These are phyloP conservation scores for Starmerella apis DNA, from an alignment of 805 yeast species.

Conservation along the genomic window DNA sequence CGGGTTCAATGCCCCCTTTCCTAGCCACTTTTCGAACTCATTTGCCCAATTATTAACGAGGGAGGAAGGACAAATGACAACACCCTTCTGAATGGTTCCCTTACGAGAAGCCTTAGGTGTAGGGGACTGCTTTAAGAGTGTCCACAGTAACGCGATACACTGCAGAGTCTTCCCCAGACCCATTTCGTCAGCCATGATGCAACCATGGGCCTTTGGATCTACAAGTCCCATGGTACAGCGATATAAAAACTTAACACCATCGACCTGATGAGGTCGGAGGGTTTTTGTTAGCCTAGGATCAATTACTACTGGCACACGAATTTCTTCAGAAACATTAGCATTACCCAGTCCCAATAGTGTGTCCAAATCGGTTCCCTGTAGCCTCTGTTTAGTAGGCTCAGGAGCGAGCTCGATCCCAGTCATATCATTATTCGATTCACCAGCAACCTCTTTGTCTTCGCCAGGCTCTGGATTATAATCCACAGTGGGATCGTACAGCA, in stretches of 20 bases:
- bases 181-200: conserved; percentile 98
- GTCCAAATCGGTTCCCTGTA: conserved; percentile 42
- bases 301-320: conserved; percentile 87
- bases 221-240: conserved; percentile 78
- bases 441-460: conserved; percentile 19
- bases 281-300: conserved; percentile 80
- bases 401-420: conserved; percentile 18
- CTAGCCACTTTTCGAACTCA: conserved; percentile 89
- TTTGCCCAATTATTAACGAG: conserved; percentile 95
- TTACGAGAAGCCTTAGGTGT: conserved; percentile 45
- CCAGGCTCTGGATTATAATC: conserved; percentile 38
- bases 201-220: conserved; percentile 65
- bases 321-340: conserved; percentile 31
- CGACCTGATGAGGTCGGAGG: conserved; percentile 90
- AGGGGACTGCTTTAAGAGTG: conserved; percentile 78
- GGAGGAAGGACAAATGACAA: conserved; percentile 91
- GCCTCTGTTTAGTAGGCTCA: conserved; percentile 20
- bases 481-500: conserved; percentile 87
- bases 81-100: conserved; percentile 75
- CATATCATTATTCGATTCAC: neutral
- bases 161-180: conserved; percentile 87
- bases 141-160: conserved; percentile 88
- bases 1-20: conserved; percentile 79
- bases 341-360: conserved; percentile 65
- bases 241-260: conserved; percentile 85